phyloP scores from a whole-genome alignment of 345 rosid genomes.

The Eutrema japonicum region DNA sequence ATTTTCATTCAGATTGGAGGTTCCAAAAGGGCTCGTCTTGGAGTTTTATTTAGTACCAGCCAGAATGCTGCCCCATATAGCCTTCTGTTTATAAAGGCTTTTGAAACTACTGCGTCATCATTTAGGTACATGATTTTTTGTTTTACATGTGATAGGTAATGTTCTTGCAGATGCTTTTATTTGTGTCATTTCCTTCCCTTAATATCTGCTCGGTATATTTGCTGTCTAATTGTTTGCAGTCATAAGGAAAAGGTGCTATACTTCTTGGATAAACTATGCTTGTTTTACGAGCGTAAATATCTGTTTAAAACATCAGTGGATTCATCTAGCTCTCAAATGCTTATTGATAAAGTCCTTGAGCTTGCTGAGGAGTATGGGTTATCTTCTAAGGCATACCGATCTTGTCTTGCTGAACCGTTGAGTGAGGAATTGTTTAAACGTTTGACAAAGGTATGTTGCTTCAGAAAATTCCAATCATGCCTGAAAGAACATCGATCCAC shows the following conservation, averaged over 20 bases:
- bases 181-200: constrained; percentile 23
- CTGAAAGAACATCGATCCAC: constrained; percentile 17
- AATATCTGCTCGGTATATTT: constrained; percentile 29
- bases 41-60: constrained; percentile 69
- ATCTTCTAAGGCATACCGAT: constrained; percentile 61
- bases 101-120: constrained; percentile 67
- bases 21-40: constrained; percentile 80
- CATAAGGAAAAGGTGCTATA: constrained; percentile 69
- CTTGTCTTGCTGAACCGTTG: constrained; percentile 56
- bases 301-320: constrained; percentile 53
- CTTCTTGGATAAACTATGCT: constrained; percentile 79
- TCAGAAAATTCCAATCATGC: constrained; percentile 15
- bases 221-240: constrained; percentile 54
- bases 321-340: constrained; percentile 55
- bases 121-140: constrained; percentile 65
- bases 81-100: constrained; percentile 70
- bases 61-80: constrained; percentile 55
- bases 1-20: constrained; percentile 70
- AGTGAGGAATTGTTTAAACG: constrained; percentile 50
- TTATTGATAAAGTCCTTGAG: constrained; percentile 71
- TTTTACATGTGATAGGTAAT: constrained; percentile 26
- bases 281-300: constrained; percentile 69
- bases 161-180: constrained; percentile 16
- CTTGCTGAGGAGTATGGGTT: constrained; percentile 78
- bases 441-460: constrained; percentile 63